phyloP scores from a whole-genome alignment of 306 rosid species.

The Begonia peltatifolia region DNA sequence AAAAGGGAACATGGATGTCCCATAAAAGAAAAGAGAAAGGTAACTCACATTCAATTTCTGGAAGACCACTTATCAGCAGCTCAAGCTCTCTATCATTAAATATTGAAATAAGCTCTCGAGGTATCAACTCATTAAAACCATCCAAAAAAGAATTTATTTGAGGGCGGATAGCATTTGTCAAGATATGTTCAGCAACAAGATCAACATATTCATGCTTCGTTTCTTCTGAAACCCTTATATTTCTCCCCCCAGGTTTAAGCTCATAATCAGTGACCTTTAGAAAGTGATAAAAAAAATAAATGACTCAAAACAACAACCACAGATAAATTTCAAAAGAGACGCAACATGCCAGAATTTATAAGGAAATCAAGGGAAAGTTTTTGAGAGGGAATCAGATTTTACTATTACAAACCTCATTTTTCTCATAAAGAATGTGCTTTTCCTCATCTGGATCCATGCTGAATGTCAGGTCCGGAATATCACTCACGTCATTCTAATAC shows the following conservation, averaged over 20 bases:
- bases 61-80: constrained; percentile 98
- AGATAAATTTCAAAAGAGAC: not conserved
- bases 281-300: not conserved
- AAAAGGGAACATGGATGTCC: too few species aligned
- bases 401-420: constrained; percentile 49
- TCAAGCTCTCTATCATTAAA: constrained; percentile 97
- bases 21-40: constrained; percentile 1
- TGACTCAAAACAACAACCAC: not conserved
- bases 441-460: constrained; percentile 99
- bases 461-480: constrained; percentile 87
- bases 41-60: constrained; percentile 92
- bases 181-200: constrained; percentile 87
- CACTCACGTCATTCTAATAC: constrained; percentile 77
- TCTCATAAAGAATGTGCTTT: constrained; percentile 88
- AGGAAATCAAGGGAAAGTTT: not conserved
- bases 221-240: constrained; percentile 92
- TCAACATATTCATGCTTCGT: constrained; percentile 97
- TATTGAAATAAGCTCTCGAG: constrained; percentile 69
- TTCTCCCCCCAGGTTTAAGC: constrained; percentile 98
- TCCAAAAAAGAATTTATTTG: constrained; percentile 80
- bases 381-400: constrained; percentile 2
- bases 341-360: not conserved
- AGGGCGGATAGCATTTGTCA: constrained; percentile 95
- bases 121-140: constrained; percentile 77
- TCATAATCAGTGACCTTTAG: constrained; percentile 91